Evolutionary conservation across 371 early-diverging fungal species (phyloP).

Genomic region (Lichtheimia ramosa): DNA sequence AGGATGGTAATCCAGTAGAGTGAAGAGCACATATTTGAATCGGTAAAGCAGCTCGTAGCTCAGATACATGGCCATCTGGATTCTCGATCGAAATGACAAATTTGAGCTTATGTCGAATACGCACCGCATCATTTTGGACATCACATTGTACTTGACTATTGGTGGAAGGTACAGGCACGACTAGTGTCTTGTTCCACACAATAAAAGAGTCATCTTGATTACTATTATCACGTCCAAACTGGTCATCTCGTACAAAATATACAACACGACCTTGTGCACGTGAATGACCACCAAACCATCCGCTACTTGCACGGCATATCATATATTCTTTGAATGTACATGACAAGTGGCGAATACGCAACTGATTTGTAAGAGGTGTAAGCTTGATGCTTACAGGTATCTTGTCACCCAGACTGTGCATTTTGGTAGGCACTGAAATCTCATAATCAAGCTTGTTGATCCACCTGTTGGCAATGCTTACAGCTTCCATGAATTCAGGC

Average conservation of each 20-base stretch:
- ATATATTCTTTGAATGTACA: constrained; percentile 43
- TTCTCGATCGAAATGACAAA: constrained; percentile 35
- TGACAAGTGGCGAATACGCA: constrained; percentile 31
- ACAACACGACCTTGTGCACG: constrained; percentile 36
- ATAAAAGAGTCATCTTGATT: constrained; percentile 10
- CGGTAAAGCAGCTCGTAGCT: constrained; percentile 34
- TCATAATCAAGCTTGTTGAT: constrained; percentile 42
- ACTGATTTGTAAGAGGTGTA: constrained; percentile 27
- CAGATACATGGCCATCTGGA: constrained; percentile 38
- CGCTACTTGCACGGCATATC: constrained; percentile 29
- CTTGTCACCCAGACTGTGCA: constrained; percentile 35
- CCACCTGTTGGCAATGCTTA: constrained; percentile 38
- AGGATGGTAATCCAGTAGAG: constrained; percentile 30
- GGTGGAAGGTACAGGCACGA: constrained; percentile 23
- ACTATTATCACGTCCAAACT: constrained; percentile 17
- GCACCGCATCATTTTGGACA: constrained; percentile 34
- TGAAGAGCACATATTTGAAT: constrained; percentile 24
- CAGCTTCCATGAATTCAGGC: constrained; percentile 35
- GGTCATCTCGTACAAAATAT: constrained; percentile 22
- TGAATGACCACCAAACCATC: constrained; percentile 29
- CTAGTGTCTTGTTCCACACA: constrained; percentile 30
- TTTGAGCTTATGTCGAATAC: constrained; percentile 46
- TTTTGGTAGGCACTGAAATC: constrained; percentile 38
- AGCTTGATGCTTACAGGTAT: constrained; percentile 37
- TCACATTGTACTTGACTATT: constrained; percentile 33